Evolutionary conservation across 1,139 yeast genomes (phyloP), one percentile per base, ranked within the genome.

Genomic region (Hyphopichia burtonii): DNA sequence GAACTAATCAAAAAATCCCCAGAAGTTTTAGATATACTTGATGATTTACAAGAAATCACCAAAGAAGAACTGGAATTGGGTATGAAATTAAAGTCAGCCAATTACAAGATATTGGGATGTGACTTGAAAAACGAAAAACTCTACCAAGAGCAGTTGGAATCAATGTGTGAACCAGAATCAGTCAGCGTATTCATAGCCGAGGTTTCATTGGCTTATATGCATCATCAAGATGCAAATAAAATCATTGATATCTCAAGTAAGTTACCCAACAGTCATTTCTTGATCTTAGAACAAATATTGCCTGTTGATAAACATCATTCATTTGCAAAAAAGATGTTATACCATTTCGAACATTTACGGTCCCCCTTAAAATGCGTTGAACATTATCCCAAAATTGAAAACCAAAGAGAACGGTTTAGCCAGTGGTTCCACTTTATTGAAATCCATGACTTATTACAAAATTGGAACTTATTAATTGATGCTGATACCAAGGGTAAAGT

Each of bases 181-280:
- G 58, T 77, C 5, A 78, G 76, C 40, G 71, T 86, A 10, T 87
- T 85, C 52, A 74, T 88, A 34, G 94, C 95, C 0, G 96, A 87
- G 57, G 95, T 87, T 2, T 86, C 95, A 0, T 63, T 87, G 43
- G 91, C 94, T 0, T 87, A 87, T 56, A 87, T 87, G 94, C 71
- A 76, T 34, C 83, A 84, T 5, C 69, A 72, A 28, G 73, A 73
- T 44, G 89, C 95, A n/a, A 83, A 87, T 55, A 71, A 74, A 4
- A 75, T 87, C 17, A 81, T 87, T 38, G 58, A 66, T 31, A 66
- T 74, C 50, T 71, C 83, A 1, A 70, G 83, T 3, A 46, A 52
- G 3, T 63, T 79, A 8, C 65, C 74, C 1, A 71, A 76, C 39
- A 68, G 86, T 4, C 88, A 84, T 53, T 83, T 87, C 49, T 56